Conservation (phyloP, 257 asterid genomes). For the Coffea canephora region DNA sequence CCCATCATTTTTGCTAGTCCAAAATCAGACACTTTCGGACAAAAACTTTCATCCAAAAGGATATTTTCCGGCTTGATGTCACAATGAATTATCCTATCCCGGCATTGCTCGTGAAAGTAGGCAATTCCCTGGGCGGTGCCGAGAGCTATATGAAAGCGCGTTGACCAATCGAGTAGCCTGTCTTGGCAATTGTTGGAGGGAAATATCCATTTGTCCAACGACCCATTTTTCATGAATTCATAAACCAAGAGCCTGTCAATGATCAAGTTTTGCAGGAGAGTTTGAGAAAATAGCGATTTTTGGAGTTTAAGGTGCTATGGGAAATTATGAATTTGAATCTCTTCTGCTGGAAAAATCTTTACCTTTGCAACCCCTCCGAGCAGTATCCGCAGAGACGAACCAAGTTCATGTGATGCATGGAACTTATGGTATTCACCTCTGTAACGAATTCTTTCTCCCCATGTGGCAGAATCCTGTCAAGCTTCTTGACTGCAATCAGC, state of each 20-base stretch:
- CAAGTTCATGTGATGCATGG: constrained; percentile 93
- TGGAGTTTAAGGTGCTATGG: neutral
- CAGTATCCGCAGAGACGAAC: constrained; percentile 83
- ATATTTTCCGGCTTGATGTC: constrained; percentile 94
- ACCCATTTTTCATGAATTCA: constrained; percentile 90
- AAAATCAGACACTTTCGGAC: constrained; percentile 90
- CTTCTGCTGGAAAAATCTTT: neutral
- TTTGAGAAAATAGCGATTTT: neutral
- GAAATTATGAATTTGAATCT: neutral
- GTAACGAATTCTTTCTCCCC: constrained; percentile 84
- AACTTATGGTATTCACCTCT: constrained; percentile 84
- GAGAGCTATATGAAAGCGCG: constrained; percentile 67
- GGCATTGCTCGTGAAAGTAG: constrained; percentile 90
- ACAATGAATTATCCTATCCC: constrained; percentile 80
- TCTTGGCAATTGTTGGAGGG: constrained; percentile 40
- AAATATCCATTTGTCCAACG: constrained; percentile 88
- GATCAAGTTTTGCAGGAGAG: neutral
- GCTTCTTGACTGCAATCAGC: constrained; percentile 78
- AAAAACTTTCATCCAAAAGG: constrained; percentile 70
- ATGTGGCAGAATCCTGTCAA: constrained; percentile 74
- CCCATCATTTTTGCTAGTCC: constrained; percentile 95
- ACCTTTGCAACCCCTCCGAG: constrained; percentile 75
- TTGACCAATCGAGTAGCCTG: constrained; percentile 61
- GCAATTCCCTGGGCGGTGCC: constrained; percentile 91
- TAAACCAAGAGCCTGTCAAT: constrained; percentile 78